Evolutionary conservation across 208 protist genomes (phyloP).

Genomic region (Leishmania lainsoni): DNA sequence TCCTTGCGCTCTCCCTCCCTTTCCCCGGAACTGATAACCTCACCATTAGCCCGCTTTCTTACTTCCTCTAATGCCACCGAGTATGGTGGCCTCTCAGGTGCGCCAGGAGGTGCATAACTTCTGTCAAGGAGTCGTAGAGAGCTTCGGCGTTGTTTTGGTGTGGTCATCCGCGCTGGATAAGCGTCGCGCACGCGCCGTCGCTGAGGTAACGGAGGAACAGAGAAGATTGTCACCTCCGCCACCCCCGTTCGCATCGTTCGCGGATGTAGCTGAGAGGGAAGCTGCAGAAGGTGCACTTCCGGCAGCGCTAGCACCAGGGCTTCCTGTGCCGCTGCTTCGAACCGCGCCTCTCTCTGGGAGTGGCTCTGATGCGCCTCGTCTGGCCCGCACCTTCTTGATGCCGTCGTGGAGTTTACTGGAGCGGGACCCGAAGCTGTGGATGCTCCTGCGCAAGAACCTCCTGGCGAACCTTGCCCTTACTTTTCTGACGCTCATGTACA

Average conservation of each 20-base stretch:
- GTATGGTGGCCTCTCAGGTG: slow-evolving; percentile 7
- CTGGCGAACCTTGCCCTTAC: slow-evolving; percentile 31
- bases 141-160: slow-evolving; percentile 23
- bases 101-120: slow-evolving; percentile 22
- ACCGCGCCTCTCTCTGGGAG: not conserved
- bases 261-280: not conserved
- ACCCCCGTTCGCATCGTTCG: not conserved
- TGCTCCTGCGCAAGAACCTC: slow-evolving; percentile 43
- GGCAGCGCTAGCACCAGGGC: not conserved
- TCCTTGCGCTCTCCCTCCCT: not conserved
- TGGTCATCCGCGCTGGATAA: not conserved
- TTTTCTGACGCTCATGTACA: slow-evolving; percentile 27
- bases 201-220: not conserved
- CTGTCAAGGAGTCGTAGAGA: slow-evolving; percentile 31
- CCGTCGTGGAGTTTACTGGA: slow-evolving; percentile 40
- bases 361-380: not conserved
- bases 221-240: not conserved
- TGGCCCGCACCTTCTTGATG: slow-evolving; percentile 18
- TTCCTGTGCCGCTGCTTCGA: not conserved
- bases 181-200: not conserved
- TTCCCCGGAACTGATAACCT: not conserved
- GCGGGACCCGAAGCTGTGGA: slow-evolving; percentile 46
- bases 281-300: not conserved
- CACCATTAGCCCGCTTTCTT: not conserved
- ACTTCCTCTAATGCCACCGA: not conserved